Evolutionary conservation across 2,329 filamentous ascomycete genomes (phyloP), one percentile per base, ranked within the genome.

Genomic region (Diaporthe destruens): DNA sequence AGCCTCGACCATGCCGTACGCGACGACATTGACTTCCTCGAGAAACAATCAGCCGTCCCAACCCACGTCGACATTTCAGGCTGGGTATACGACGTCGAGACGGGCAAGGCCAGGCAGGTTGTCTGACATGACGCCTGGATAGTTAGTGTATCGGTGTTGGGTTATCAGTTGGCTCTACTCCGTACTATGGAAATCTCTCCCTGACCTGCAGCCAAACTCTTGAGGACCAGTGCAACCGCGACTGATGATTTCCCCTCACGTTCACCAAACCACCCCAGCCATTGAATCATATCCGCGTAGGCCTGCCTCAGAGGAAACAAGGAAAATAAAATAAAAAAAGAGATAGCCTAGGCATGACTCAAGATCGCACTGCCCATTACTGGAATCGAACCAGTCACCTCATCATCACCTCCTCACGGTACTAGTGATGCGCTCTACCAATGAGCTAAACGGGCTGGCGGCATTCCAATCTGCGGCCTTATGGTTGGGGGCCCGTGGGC

Each of bases 11-110:
- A 87, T 76, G 92, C 90, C 8, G 90, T 95, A 0, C 84, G 83
- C 74, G 87, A 91, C 51, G 93, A 96, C 80, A 87, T 96, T 0
- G 82, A 82, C 59, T 89, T 89, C 75, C 78, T 96, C 75, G 89
- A 87, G 80, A 84, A 80, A 65, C 88, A 85, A 61, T 87, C 87
- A 69, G 84, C 92, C 20, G 85, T 95, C 6, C 84, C 91, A 25
- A 85, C 90, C 25, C 83, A 82, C 34, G 87, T 93, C 4, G 82
- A 82, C 0, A 85, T 95, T 57, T 92, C 88, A 7, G 93, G 93
- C 0, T 96, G 93, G 89, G 82, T 95, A 2, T 95, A 95, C 82
- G 91, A 95, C 77, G 92, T 95, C 54, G 90, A 93, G 84, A 94
- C 89, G 1, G 93, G 93, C 0, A 91, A 85, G 44, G 72, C 47